A percentile compares a stretch with the other conserved stretches of the same genome.
Evolutionary conservation across 164 flowering plant species (phyloP).

Genomic region (Magnolia kwangsiensis): DNA sequence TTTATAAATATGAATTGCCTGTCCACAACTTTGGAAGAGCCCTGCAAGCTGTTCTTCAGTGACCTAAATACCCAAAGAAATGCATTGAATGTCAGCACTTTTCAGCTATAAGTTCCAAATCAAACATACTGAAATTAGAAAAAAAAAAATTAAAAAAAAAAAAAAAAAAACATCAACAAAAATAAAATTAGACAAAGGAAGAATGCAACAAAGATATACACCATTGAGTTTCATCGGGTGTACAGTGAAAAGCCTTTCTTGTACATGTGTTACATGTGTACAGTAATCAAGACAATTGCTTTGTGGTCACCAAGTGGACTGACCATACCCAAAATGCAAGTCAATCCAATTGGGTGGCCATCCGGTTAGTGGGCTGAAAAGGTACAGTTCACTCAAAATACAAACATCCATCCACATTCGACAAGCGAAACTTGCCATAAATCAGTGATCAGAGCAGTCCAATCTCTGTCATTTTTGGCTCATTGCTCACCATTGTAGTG

Average conservation of each 20-base stretch:
- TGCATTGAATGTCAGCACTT: not conserved
- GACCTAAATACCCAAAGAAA: conserved; percentile 21
- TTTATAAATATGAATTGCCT: conserved; percentile 28
- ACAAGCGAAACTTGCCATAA: not conserved
- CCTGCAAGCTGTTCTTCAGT: conserved; percentile 79
- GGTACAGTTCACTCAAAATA: too few species aligned
- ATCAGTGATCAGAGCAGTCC: not conserved
- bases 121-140: not conserved
- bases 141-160: too few species aligned
- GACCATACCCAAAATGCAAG: not conserved
- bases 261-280: not conserved
- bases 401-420: not conserved
- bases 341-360: not conserved
- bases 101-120: not conserved
- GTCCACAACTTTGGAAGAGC: conserved; percentile 64
- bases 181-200: not conserved
- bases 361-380: not conserved
- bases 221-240: not conserved
- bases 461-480: not conserved
- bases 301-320: not conserved
- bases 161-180: not conserved
- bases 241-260: not conserved
- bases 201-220: not conserved
- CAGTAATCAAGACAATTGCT: not conserved
- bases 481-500: too few species aligned